A percentile compares a stretch with the other conserved stretches of the same genome.
Conservation (phyloP, 2,329 filamentous ascomycete genomes). For the Paraphaeosphaeria sporulosa region DNA sequence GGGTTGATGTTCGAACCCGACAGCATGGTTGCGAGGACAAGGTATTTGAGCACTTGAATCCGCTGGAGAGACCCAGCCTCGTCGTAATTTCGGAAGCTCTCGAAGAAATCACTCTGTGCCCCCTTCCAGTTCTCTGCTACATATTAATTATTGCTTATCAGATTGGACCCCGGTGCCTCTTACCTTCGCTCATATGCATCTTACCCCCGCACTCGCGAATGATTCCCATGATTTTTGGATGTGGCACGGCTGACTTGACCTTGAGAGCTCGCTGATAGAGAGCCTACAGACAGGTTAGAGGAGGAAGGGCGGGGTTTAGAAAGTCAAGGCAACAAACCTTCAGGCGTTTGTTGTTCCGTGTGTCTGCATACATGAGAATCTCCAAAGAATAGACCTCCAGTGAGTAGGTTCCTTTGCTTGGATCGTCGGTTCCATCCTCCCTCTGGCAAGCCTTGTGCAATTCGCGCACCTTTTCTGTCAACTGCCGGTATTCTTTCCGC, state of each 20-base stretch:
- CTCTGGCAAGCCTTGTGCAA: conserved; percentile 88
- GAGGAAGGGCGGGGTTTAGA: conserved; percentile 29
- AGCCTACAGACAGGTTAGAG: conserved; percentile 54
- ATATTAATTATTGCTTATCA: conserved; percentile 31
- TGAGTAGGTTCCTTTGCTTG: conserved; percentile 94
- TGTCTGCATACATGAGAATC: conserved; percentile 98
- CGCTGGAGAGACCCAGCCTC: conserved; percentile 95
- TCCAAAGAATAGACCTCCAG: conserved; percentile 96
- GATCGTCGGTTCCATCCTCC: conserved; percentile 86
- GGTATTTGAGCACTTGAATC: conserved; percentile 96
- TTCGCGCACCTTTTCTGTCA: conserved; percentile 85
- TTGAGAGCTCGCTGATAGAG: conserved; percentile 90
- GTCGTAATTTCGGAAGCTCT: conserved; percentile 98
- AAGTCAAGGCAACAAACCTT: conserved; percentile 62
- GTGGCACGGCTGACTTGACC: conserved; percentile 94
- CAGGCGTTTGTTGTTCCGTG: conserved; percentile 94
- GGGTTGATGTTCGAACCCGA: conserved; percentile 99
- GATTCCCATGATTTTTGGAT: conserved; percentile 99
- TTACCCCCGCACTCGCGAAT: conserved; percentile 98
- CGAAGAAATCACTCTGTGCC: conserved; percentile 96
- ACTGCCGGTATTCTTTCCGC: conserved; percentile 82
- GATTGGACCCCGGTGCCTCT: conserved; percentile 24
- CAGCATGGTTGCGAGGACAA: conserved; percentile 95
- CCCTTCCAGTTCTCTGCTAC: conserved; percentile 90
- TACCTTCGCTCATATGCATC: conserved; percentile 97